Evolutionary conservation across 2,329 filamentous ascomycete genomes (phyloP), one percentile per base, ranked within the genome.

Genomic region (Fusarium sp.): DNA sequence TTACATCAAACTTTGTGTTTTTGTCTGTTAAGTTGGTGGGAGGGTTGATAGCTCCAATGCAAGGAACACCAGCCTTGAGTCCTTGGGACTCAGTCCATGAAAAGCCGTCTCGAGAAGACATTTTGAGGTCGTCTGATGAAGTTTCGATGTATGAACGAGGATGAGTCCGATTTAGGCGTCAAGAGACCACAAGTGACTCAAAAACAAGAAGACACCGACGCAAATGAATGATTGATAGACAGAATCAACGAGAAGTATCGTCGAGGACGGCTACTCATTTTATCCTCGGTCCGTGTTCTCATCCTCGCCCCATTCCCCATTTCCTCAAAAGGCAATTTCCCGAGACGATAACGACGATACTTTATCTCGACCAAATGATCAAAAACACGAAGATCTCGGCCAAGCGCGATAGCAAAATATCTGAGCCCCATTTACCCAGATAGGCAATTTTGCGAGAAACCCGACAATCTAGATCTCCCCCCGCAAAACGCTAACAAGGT

Each of bases 21-120:
- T 41, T 55, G n/a, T 50, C 37, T 12, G 59, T 55, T 1, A 77
- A 9, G 14, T 77, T 78, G 18, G 69, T 73, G 0, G 73, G 58
- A 13, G 78, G 78, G 15, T 71, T 70, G 9, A 80, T 80, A 6
- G 74, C 77, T 2, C 78, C 78, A 9, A 79, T 76, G 37, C 74
- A 76, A 1, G 78, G 78, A 17, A 79, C 70, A 3, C 78, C 78
- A 2, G 78, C 32, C 30, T 76, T 76, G 23, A 80, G 70, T 8
- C 78, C 78, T 35, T 76, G 67, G 3, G 67, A 55, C 35, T 76
- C 54, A 2, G 78, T 80, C 78, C 78, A 80, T 12, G 73, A 75
- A 57, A 71, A 80, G 2, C 78, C 78, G 33, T 80, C 78, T 60
- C 55, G 76, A 7, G 77, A 78, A 32, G 77, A 63, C 77, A 79